Conservation (phyloP, 1,284 basidiomycete genomes). For the Pholiota adiposa region DNA sequence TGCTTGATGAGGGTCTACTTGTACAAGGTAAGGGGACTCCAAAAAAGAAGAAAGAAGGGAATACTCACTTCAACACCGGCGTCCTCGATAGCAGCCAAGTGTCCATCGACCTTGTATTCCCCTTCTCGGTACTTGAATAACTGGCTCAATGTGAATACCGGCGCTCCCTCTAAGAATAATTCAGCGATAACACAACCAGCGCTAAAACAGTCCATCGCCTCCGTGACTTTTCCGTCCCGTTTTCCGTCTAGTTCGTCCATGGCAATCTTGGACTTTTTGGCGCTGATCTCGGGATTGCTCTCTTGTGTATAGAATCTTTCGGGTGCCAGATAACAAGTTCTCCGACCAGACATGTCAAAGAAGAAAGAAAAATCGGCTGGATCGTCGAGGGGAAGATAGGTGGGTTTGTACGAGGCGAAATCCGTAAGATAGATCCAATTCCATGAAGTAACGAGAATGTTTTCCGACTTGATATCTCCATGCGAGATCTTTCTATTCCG, state of each 20-base stretch:
- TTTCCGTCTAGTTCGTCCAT: constrained; percentile 51
- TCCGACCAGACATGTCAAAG: constrained; percentile 92
- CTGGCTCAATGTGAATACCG: constrained; percentile 93
- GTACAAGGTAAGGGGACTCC: constrained; percentile 27
- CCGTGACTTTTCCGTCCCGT: constrained; percentile 83
- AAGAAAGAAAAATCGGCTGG: constrained; percentile 98
- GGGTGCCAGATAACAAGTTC: constrained; percentile 96
- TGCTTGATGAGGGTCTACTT: constrained; percentile 82
- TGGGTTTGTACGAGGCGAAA: constrained; percentile 97
- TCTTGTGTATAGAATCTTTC: constrained; percentile 91
- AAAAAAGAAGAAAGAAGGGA: not conserved
- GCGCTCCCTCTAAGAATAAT: constrained; percentile 93
- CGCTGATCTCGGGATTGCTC: constrained; percentile 69
- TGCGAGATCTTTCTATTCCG: constrained; percentile 87
- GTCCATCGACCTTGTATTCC: constrained; percentile 77
- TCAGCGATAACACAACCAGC: constrained; percentile 96
- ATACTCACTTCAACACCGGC: constrained; percentile 74
- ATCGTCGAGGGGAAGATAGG: constrained; percentile 94
- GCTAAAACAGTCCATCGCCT: constrained; percentile 98
- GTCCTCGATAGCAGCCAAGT: constrained; percentile 82
- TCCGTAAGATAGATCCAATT: constrained; percentile 96
- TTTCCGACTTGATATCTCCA: constrained; percentile 98
- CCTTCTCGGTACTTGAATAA: constrained; percentile 94
- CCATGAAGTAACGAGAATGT: constrained; percentile 95
- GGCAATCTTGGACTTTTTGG: constrained; percentile 56